Conservation (phyloP, 2,329 filamentous ascomycete species). For the Ceratocystis albifundus region DNA sequence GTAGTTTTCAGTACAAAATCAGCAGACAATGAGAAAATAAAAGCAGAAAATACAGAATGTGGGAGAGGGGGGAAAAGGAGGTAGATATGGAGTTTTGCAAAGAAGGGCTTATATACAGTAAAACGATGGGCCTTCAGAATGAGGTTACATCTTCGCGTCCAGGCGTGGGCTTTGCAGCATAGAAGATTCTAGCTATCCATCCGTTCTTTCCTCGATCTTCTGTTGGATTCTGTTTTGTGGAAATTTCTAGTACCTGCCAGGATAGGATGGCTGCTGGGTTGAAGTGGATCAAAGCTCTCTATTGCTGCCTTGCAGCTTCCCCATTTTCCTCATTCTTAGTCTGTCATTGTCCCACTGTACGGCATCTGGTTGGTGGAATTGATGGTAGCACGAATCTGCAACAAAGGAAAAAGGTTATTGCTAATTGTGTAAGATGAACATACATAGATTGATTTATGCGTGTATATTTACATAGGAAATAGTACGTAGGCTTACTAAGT, state of each 20-base stretch:
- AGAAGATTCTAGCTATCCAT: slow-evolving; percentile 22
- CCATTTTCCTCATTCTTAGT: background rate
- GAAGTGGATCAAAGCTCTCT: slow-evolving; percentile 1
- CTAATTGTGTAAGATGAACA: too few species aligned
- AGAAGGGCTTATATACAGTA: background rate
- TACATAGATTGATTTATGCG: too few species aligned
- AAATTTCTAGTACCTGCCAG: background rate
- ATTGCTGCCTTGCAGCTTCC: background rate
- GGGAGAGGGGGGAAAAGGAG: background rate
- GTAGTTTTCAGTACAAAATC: background rate
- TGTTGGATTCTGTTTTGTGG: slow-evolving; percentile 16
- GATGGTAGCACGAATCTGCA: background rate
- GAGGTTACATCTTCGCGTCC: background rate
- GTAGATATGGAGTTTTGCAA: background rate
- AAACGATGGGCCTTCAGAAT: background rate
- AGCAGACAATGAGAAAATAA: slow-evolving; percentile 4
- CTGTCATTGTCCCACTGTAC: background rate
- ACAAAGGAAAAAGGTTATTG: slow-evolving; percentile 10
- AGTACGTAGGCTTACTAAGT: too few species aligned
- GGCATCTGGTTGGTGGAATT: background rate
- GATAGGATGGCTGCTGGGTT: background rate
- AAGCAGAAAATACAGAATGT: background rate
- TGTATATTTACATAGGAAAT: too few species aligned
- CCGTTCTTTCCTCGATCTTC: background rate
- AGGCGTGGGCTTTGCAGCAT: background rate